These are phyloP conservation scores for Eutrema japonicum DNA, from an alignment of 345 rosid genomes.

Conservation along the genomic window DNA sequence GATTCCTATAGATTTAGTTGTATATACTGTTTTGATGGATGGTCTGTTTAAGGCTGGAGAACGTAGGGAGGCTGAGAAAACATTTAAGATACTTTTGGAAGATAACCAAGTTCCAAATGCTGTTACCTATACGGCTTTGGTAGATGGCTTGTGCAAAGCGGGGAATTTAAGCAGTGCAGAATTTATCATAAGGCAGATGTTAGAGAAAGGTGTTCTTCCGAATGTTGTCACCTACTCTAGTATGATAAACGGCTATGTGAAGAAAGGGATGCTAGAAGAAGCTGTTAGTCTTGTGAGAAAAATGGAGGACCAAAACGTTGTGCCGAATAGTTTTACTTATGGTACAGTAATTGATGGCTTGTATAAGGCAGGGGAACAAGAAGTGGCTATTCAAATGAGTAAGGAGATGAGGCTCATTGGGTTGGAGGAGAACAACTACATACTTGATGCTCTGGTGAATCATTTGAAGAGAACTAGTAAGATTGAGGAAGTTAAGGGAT, in stretches of 20 bases:
- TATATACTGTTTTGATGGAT: slow-evolving; percentile 74
- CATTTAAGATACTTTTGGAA: slow-evolving; percentile 52
- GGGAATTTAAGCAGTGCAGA: slow-evolving; percentile 68
- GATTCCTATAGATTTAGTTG: slow-evolving; percentile 68
- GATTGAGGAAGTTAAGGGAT: slow-evolving; percentile 58
- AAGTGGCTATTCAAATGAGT: slow-evolving; percentile 60
- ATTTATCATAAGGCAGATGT: slow-evolving; percentile 61
- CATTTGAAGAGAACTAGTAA: slow-evolving; percentile 63
- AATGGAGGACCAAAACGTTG: slow-evolving; percentile 55
- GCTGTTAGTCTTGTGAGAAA: slow-evolving; percentile 59
- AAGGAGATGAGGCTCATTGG: slow-evolving; percentile 67
- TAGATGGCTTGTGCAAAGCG: slow-evolving; percentile 72
- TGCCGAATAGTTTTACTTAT: slow-evolving; percentile 64
- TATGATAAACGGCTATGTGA: slow-evolving; percentile 69
- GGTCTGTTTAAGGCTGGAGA: slow-evolving; percentile 78
- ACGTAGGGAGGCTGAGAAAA: slow-evolving; percentile 60
- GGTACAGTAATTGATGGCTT: slow-evolving; percentile 71
- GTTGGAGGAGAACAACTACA: slow-evolving; percentile 59
- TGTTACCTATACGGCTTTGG: slow-evolving; percentile 68
- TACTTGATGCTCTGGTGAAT: slow-evolving; percentile 71
- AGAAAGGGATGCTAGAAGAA: slow-evolving; percentile 74
- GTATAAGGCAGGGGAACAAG: slow-evolving; percentile 66
- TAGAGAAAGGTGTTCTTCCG: slow-evolving; percentile 52
- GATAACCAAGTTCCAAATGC: slow-evolving; percentile 58
- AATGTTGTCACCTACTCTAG: slow-evolving; percentile 71